Base-by-base conservation (phyloP, 164 flowering plant species). In the Euptelea pleiosperma region DNA sequence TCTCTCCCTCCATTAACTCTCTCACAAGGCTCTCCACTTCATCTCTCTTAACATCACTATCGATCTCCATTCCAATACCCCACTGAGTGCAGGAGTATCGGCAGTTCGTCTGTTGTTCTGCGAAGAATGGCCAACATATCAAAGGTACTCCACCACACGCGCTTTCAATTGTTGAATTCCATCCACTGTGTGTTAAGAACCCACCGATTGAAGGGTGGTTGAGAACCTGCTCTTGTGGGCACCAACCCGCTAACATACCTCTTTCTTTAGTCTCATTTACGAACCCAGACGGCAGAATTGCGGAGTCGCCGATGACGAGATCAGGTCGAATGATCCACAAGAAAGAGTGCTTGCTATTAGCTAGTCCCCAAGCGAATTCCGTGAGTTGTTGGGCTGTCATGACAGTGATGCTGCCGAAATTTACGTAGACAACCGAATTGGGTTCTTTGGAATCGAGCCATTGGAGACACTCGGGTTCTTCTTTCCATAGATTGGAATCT, bases 91-190 rank as follows among this genome's bases (percentile, higher is more conserved):
- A 73, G 5, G 62, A 36, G 22, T 45, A 76, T 50, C 69, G 44
- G 39, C 80, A 73, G 18, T 76, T 76, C 10, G 73, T 70, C 28
- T 54, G 77, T 58, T 76, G 80, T 21, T 76, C 80, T 1, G 75
- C 77, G 36, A 73, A 73, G 31, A 70, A 73, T 4, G 80, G 77
- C 80, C 75, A 77, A 39, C 73, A 73, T 0, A 73, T 46, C 67
- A 77, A 16, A 3, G 80, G 75, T 55, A 77, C 75, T 6, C 80
- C 80, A 6, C 67, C 18, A 2, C 45, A 62, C 1, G 73, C 21
- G 25, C 73, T 73, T 70, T 74, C 42, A 57, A 25, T 2, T 1
- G 66, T 74, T 18, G 78, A 64, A 24, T 64, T 64, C 68, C 68
- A 64, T 0, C 61, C 68, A 58, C 61, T 24, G 25, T 76, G 80